Evolutionary conservation across 345 rosid species (phyloP).

Genomic region (Gossypium raimondii): DNA sequence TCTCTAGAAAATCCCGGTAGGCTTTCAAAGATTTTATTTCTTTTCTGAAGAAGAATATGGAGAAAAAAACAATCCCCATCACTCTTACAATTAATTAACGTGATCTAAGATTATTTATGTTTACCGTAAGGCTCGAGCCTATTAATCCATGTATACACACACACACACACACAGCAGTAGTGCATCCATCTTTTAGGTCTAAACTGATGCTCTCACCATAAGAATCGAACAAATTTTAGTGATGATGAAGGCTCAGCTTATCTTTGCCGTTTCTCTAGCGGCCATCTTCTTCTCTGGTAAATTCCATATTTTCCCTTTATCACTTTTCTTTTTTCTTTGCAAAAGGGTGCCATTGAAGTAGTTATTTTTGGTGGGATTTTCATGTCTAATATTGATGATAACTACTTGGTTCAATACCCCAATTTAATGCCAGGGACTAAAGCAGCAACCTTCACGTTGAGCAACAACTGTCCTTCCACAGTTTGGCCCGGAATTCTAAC

Average conservation of each 20-base stretch:
- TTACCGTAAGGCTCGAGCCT: neutral
- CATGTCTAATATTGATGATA: neutral
- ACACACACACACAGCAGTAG: neutral
- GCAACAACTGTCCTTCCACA: constrained; percentile 41
- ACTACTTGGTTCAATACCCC: neutral
- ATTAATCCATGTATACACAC: neutral
- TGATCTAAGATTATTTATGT: neutral
- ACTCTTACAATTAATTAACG: neutral
- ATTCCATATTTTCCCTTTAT: neutral
- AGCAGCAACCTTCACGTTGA: constrained; percentile 30
- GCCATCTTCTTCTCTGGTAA: constrained; percentile 3
- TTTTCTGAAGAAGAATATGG: neutral
- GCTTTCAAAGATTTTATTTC: neutral
- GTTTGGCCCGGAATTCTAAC: constrained; percentile 45
- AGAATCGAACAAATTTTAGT: neutral
- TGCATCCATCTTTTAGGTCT: neutral
- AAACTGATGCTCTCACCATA: neutral
- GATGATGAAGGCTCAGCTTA: neutral
- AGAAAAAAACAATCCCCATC: neutral
- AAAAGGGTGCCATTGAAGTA: neutral
- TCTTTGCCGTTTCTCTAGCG: neutral
- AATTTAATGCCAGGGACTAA: neutral
- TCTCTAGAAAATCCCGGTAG: neutral
- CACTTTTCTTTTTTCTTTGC: too few relatives aligned
- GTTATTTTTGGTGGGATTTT: neutral